These are phyloP conservation scores for Saccharomycopsis amapae DNA, from an alignment of 805 yeast genomes.

Conservation along the genomic window DNA sequence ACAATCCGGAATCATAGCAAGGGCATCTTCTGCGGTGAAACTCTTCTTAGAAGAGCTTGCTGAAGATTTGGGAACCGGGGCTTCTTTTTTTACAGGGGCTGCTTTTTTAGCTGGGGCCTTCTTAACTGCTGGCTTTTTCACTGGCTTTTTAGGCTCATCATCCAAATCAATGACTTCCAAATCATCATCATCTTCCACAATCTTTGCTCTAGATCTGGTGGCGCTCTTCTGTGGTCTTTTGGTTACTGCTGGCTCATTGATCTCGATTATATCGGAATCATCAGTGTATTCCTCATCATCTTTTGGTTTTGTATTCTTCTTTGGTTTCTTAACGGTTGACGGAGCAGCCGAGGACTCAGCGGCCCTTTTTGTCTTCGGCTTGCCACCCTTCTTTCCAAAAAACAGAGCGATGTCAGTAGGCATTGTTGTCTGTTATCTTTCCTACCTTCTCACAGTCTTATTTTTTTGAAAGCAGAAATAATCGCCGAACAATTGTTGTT, in stretches of 20 bases:
- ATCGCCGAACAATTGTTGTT: too few relatives aligned
- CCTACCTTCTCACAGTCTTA: too few relatives aligned
- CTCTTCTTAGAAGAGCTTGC: conserved; percentile 7
- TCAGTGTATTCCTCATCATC: conserved; percentile 9
- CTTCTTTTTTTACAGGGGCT: conserved; percentile 25
- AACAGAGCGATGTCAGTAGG: conserved; percentile 14
- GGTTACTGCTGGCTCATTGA: background rate
- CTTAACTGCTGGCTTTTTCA: background rate
- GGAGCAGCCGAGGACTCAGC: background rate
- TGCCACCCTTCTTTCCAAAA: conserved; percentile 10
- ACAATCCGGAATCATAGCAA: conserved; percentile 68
- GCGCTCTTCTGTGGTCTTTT: conserved; percentile 5
- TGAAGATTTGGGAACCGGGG: conserved; percentile 20
- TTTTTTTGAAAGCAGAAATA: too few relatives aligned
- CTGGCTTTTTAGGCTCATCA: conserved; percentile 15
- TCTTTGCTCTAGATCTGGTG: conserved; percentile 3
- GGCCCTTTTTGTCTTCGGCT: background rate
- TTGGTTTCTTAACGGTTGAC: background rate
- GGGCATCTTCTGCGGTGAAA: conserved; percentile 44
- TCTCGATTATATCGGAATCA: conserved; percentile 3
- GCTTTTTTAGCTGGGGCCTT: conserved; percentile 23
- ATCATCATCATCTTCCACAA: conserved; percentile 25
- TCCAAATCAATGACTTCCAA: conserved; percentile 25
- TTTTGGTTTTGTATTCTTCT: conserved; percentile 12
- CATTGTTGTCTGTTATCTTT: too few relatives aligned